Conservation (phyloP, 2,329 filamentous ascomycete genomes). For the Chalaropsis ovoidea region DNA sequence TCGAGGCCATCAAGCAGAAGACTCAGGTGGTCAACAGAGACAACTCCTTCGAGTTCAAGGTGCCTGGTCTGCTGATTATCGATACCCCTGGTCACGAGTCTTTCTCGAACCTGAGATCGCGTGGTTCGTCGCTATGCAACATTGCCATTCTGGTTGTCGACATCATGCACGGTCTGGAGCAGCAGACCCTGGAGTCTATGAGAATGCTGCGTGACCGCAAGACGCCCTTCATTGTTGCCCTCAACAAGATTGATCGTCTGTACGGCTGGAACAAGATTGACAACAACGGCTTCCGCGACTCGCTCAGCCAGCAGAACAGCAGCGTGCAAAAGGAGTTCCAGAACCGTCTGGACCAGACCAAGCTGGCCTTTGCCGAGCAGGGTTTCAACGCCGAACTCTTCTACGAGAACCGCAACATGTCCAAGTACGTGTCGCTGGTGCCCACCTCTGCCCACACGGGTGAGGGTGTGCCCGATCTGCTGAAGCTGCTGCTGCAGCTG, state of each 20-base stretch:
- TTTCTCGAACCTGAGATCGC: conserved; percentile 93
- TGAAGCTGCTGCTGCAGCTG: conserved; percentile 84
- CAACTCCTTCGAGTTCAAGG: conserved; percentile 86
- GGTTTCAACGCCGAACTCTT: conserved; percentile 96
- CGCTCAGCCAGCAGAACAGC: conserved; percentile 79
- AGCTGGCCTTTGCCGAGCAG: conserved; percentile 88
- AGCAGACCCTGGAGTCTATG: conserved; percentile 96
- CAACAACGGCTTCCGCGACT: conserved; percentile 97
- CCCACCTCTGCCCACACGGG: conserved; percentile 98
- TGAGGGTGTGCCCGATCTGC: conserved; percentile 96
- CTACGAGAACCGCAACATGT: conserved; percentile 97
- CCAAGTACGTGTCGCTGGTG: conserved; percentile 85
- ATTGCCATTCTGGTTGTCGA: conserved; percentile 98
- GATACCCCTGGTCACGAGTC: conserved; percentile 99
- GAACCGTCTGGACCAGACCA: conserved; percentile 81
- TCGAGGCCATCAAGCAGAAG: conserved; percentile 86
- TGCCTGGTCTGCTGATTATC: conserved; percentile 90
- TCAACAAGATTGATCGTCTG: conserved; percentile 99
- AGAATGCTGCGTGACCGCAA: conserved; percentile 81
- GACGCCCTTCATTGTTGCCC: conserved; percentile 94
- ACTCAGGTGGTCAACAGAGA: conserved; percentile 88
- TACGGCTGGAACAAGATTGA: conserved; percentile 98
- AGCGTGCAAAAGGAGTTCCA: conserved; percentile 89
- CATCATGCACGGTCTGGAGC: conserved; percentile 99
- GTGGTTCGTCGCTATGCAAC: conserved; percentile 96